Evolutionary conservation across 2,329 filamentous ascomycete genomes (phyloP), one percentile per base, ranked within the genome.

Genomic region (Phaeosphaeria sp.): DNA sequence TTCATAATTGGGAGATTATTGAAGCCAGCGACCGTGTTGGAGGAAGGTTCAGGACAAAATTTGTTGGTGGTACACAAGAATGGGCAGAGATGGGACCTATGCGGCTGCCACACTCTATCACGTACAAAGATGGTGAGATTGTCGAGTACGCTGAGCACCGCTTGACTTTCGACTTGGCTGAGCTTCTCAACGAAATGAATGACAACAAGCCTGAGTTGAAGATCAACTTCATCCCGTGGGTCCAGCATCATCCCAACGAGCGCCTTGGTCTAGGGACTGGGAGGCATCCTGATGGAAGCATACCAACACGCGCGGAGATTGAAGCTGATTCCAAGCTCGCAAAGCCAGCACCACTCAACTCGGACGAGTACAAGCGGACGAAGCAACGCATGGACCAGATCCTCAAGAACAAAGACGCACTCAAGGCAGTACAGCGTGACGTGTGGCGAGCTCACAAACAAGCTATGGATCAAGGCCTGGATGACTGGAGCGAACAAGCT

Each of bases 71-170:
- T 7, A 80, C 78, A 0, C 83, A 85, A 0, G 82, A 83, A 23
- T 81, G 88, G 59, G 88, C 88, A 64, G 87, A 89, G 67, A 80
- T 82, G 80, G 87, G 87, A 0, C 84, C 86, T 0, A 89, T 89
- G 86, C 79, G 86, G 2, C 84, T 89, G 59, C 87, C 87, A 0
- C 77, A 82, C 41, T 79, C 77, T 15, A 73, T 81, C 3, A 76
- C 71, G 0, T 47, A 47, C 46, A 47, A 47, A 47, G 79, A 83
- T 56, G 70, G 79, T 1, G 76, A 76, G 21, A 78, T 80, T 22
- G 84, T 85, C 60, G 78, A 83, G 64, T 86, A 82, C 0, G 81
- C 81, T 5, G 87, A 89, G 61, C 86, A 88, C 63, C 79, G 84
- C 55, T 77, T 89, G 64, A 83, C 88, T 0, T 88, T 87, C 68